Evolutionary conservation across 805 yeast species (phyloP), one percentile per base, ranked within the genome.

Genomic region (Dipodascopsis uninucleata): DNA sequence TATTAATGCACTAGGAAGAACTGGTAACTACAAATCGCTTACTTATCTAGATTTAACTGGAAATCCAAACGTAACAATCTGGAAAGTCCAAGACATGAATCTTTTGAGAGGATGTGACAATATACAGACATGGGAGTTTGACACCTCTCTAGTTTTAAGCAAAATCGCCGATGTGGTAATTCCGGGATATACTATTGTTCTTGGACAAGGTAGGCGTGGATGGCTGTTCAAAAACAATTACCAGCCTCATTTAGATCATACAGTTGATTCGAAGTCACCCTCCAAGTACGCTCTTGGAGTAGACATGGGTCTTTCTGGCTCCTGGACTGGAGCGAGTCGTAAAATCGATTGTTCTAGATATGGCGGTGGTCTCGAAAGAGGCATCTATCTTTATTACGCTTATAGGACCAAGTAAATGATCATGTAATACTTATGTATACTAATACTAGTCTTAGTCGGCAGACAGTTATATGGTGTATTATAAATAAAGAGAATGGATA

Each of bases 181-280:
- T 49, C 48, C 64, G 16, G 63, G 72, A 43, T 52, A 71, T 69
- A 20, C 69, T 59, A 57, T 62, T 14, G 62, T 62, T 36, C 47
- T 49, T 10, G 71, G 71, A 25, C 80, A 78, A 54, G 94, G 95
- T 3, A 71, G 95, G 49, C 71, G 96, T 49, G 81, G 85, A 9
- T 87, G 96, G 95, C 62, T 87, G 14, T 82, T 79, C 62, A 31
- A 28, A n/a, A 34, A 34, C 12, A 45, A 45, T 25, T 41, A 39
- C 14, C 31, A 31, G 5, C 16, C 23, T 39, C 10, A 7, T 22
- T 20, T 14, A 21, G 16, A 10, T 35, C 37, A 16, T 39, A 31
- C 47, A 10, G 33, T 43, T 17, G n/a, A n/a, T n/a, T n/a, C n/a
- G n/a, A n/a, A n/a, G n/a, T n/a, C n/a, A n/a, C 21, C 51, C 4